phyloP scores from a whole-genome alignment of 768 basidiomycete species.

The Lactarius tabidus region DNA sequence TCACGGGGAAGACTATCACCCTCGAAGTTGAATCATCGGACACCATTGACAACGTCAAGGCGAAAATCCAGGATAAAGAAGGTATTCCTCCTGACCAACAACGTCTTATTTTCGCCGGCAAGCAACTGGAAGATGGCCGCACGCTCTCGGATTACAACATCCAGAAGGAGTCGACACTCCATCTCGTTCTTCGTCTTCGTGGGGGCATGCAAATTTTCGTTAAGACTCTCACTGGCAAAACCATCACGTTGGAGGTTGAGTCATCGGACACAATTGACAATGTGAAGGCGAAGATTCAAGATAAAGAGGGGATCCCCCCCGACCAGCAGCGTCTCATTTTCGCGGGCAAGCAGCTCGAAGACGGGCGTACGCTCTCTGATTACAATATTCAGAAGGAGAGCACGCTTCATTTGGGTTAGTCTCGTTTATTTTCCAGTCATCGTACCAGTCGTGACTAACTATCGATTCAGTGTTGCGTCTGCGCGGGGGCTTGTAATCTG shows the following conservation, averaged over 20 bases:
- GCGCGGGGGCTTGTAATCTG: slow-evolving; percentile 57
- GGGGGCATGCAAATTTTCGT: slow-evolving; percentile 93
- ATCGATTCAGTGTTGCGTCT: slow-evolving; percentile 51
- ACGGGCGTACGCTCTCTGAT: slow-evolving; percentile 81
- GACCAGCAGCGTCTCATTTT: slow-evolving; percentile 91
- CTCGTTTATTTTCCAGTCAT: background rate
- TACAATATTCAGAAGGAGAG: slow-evolving; percentile 84
- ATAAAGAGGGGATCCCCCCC: slow-evolving; percentile 79
- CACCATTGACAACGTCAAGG: slow-evolving; percentile 84
- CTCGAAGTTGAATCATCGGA: slow-evolving; percentile 84
- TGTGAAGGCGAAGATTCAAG: slow-evolving; percentile 78
- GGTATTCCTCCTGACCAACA: slow-evolving; percentile 87
- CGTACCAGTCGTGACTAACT: background rate
- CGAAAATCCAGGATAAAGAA: slow-evolving; percentile 94
- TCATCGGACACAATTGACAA: slow-evolving; percentile 93
- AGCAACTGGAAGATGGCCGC: slow-evolving; percentile 88
- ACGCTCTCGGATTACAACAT: slow-evolving; percentile 90
- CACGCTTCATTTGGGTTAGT: slow-evolving; percentile 53
- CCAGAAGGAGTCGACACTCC: slow-evolving; percentile 84
- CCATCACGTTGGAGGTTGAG: slow-evolving; percentile 90
- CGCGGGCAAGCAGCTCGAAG: slow-evolving; percentile 92
- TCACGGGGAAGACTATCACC: slow-evolving; percentile 92
- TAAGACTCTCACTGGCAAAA: slow-evolving; percentile 86
- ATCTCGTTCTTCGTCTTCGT: slow-evolving; percentile 78
- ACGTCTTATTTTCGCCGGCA: slow-evolving; percentile 88